These are phyloP conservation scores for Halophytophthora batemanensis DNA, from an alignment of 352 stramenopile species.

Conservation along the genomic window DNA sequence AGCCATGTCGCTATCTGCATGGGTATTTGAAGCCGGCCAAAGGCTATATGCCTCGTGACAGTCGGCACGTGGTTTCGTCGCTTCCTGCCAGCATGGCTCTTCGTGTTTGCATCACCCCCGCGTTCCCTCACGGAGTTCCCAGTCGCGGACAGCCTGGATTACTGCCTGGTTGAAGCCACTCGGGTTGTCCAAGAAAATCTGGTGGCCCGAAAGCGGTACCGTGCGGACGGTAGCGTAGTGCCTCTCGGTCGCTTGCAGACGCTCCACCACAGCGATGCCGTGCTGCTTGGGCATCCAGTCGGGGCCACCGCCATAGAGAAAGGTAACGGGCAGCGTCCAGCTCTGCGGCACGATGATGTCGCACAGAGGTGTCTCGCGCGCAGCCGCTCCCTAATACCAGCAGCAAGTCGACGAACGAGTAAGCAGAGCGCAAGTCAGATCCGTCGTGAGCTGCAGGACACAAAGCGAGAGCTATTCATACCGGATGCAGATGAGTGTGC, in stretches of 20 bases:
- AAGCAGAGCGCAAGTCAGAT: background rate
- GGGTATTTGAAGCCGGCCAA: too few species aligned
- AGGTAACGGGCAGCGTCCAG: constrained; percentile 52
- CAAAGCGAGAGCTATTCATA: constrained; percentile 18
- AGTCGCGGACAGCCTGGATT: constrained; percentile 25
- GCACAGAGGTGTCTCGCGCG: constrained; percentile 31
- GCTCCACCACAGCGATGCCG: constrained; percentile 47
- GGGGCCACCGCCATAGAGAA: constrained; percentile 61
- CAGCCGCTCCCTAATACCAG: constrained; percentile 33
- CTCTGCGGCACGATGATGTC: constrained; percentile 41
- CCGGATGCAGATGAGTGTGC: constrained; percentile 63
- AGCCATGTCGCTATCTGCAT: too few species aligned
- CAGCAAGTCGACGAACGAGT: background rate
- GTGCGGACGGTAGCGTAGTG: constrained; percentile 52
- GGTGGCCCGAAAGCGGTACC: constrained; percentile 55
- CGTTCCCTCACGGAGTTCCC: constrained; percentile 5
- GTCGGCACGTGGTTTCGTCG: too few species aligned
- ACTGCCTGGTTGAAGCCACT: constrained; percentile 58
- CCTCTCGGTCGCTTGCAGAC: constrained; percentile 30
- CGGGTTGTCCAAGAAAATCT: constrained; percentile 79
- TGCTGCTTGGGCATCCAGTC: constrained; percentile 73
- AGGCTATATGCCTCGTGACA: too few species aligned
- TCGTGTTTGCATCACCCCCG: too few species aligned
- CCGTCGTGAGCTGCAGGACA: background rate
- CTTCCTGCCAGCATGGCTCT: too few species aligned